Evolutionary conservation across 768 basidiomycete species (phyloP).

Genomic region (Mycena pura): DNA sequence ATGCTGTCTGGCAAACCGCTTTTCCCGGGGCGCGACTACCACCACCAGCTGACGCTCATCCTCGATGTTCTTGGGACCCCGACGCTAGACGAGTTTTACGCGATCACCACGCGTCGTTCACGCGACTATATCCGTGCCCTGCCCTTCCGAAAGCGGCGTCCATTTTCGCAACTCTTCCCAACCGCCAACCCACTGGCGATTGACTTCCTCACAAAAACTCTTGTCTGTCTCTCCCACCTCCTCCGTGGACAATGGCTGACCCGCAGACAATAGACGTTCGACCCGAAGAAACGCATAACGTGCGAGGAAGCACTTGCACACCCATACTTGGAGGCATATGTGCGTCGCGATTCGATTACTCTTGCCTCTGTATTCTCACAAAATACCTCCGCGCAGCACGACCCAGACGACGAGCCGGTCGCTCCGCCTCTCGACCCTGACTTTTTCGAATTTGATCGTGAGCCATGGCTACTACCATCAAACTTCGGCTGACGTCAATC

Average conservation of each 20-base stretch:
- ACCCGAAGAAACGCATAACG: conserved; percentile 95
- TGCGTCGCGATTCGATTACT: not conserved
- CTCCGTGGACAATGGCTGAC: not conserved
- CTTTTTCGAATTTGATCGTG: conserved; percentile 97
- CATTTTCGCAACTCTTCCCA: conserved; percentile 70
- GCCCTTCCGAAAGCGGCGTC: conserved; percentile 55
- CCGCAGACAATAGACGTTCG: conserved; percentile 75
- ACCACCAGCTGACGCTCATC: conserved; percentile 79
- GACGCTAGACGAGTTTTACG: conserved; percentile 81
- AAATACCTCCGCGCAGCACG: conserved; percentile 51
- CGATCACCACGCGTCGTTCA: conserved; percentile 60
- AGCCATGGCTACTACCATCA: conserved; percentile 33
- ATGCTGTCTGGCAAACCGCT: conserved; percentile 80
- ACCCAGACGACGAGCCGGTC: conserved; percentile 95
- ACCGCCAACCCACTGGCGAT: conserved; percentile 69
- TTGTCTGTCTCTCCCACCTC: not conserved
- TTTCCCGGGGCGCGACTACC: conserved; percentile 81
- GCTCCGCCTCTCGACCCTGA: conserved; percentile 94
- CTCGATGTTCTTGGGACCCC: conserved; percentile 86
- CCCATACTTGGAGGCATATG: conserved; percentile 91
- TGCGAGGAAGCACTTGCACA: conserved; percentile 95
- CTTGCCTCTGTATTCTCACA: not conserved
- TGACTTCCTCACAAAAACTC: conserved; percentile 53
- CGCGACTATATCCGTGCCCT: conserved; percentile 7
- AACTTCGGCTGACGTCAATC: conserved; percentile 9